Base-by-base conservation (phyloP, 768 basidiomycete genomes). In the Mrakia blollopis region DNA sequence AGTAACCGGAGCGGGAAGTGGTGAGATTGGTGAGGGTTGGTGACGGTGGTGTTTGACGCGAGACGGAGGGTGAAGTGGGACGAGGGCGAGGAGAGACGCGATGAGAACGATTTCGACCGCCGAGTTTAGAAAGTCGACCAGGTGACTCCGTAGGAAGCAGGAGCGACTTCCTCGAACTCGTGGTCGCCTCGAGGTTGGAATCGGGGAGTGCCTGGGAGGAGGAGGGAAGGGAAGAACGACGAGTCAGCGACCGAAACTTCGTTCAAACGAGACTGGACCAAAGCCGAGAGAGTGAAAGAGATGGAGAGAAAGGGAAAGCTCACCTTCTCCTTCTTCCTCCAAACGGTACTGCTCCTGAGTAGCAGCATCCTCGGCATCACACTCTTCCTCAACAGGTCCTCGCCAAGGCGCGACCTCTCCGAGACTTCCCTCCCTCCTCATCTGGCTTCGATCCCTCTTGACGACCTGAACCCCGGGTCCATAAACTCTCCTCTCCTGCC, bases 401-500 rank as follows among this genome's bases (percentile, higher is more conserved):
- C 35, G 30, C 60, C 39, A 68, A 39, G 68, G 41, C 14, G n/a
- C 52, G 75, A 30, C 68, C n/a, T 54, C 57, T 39, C 32, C 68
- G 28, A 76, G 18, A 60, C 73, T 74, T 44, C 63, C 63, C 30
- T 76, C 54, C 28, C 75, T 71, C 54, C 61, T 76, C 52, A 70
- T 50, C 75, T 61, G 75, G 18, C 68, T 62, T 11, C 68, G 52
- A 44, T 30, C 39, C 28, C 70, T 47, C 50, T 67, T 60, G 39
- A 70, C 41, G 2, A 61, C 74, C 52, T 76, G 75, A 9, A 76
- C 75, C 10, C 52, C 68, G 2, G 75, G 75, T n/a, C 68, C 75
- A 41, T 70, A 76, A 9, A 71, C 50, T 7, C 57, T 67, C 35
- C 73, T 37, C 41, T 76, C 75, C 21, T 57, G 54, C 23, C 76